Percentiles rank a stretch among this genome's conserved stretches.
Conservation (phyloP, 768 basidiomycete genomes). For the Candolleomyces aberdarensis region DNA sequence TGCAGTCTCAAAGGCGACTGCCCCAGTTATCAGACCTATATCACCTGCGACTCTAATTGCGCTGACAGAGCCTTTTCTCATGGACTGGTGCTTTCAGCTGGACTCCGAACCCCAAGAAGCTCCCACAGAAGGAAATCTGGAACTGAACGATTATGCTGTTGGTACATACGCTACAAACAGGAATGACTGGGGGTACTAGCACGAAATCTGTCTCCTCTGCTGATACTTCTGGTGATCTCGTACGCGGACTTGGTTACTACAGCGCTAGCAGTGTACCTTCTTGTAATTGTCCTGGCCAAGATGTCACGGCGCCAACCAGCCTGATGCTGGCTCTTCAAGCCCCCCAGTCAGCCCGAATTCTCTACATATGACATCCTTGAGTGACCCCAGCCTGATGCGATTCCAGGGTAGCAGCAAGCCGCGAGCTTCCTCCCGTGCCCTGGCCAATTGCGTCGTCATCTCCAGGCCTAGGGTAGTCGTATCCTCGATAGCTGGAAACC, state of each 20-base stretch:
- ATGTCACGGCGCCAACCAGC: neutral
- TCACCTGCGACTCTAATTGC: constrained; percentile 40
- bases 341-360: neutral
- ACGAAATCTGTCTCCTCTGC: too few species aligned
- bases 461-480: constrained; percentile 22
- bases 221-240: too few species aligned
- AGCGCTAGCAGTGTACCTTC: too few species aligned
- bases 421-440: constrained; percentile 18
- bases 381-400: neutral
- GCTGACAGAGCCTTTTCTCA: constrained; percentile 40
- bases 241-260: too few species aligned
- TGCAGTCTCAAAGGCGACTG: neutral
- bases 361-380: neutral
- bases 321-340: neutral
- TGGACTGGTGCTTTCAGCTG: constrained; percentile 32
- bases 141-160: neutral
- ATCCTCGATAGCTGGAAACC: constrained; percentile 20
- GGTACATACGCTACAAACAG: neutral
- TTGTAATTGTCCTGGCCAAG: too few species aligned
- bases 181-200: too few species aligned
- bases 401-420: neutral
- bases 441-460: constrained; percentile 17
- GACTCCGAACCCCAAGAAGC: neutral
- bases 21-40: constrained; percentile 24
- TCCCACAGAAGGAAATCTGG: neutral